These are phyloP conservation scores for Nakataea oryzae DNA, from an alignment of 2,329 filamentous ascomycete genomes.

Conservation along the genomic window DNA sequence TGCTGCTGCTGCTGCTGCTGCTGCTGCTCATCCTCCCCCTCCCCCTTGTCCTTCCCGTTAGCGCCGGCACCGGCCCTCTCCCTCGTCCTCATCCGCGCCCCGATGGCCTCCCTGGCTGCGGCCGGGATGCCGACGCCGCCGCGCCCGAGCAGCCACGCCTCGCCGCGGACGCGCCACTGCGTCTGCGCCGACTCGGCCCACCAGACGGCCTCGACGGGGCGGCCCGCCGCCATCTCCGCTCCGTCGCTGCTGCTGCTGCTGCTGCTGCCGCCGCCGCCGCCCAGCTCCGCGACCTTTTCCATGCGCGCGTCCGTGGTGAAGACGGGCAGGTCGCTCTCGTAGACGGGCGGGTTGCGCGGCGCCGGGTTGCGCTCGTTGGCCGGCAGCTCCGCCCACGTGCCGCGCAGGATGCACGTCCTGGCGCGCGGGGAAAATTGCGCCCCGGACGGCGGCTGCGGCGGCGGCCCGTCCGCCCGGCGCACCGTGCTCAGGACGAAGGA, in stretches of 20 bases:
- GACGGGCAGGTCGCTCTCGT: constrained; percentile 66
- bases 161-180: constrained; percentile 79
- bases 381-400: constrained; percentile 68
- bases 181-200: constrained; percentile 62
- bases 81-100: constrained; percentile 46
- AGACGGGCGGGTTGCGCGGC: constrained; percentile 56
- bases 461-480: constrained; percentile 20
- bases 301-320: constrained; percentile 86
- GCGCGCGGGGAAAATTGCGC: constrained; percentile 42
- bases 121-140: constrained; percentile 40
- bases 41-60: constrained; percentile 19
- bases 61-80: constrained; percentile 16
- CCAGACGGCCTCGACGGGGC: constrained; percentile 70
- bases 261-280: constrained; percentile 11
- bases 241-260: constrained; percentile 29
- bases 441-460: constrained; percentile 13
- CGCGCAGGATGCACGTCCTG: constrained; percentile 75
- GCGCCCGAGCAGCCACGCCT: constrained; percentile 62
- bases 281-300: constrained; percentile 67
- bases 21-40: too few species aligned
- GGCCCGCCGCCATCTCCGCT: constrained; percentile 56
- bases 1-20: constrained; percentile 20
- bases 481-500: constrained; percentile 41
- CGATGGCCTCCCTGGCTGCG: constrained; percentile 36
- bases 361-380: constrained; percentile 64